Evolutionary conservation across 495 filamentous ascomycete species (phyloP).

Genomic region (Penicillium herquei): DNA sequence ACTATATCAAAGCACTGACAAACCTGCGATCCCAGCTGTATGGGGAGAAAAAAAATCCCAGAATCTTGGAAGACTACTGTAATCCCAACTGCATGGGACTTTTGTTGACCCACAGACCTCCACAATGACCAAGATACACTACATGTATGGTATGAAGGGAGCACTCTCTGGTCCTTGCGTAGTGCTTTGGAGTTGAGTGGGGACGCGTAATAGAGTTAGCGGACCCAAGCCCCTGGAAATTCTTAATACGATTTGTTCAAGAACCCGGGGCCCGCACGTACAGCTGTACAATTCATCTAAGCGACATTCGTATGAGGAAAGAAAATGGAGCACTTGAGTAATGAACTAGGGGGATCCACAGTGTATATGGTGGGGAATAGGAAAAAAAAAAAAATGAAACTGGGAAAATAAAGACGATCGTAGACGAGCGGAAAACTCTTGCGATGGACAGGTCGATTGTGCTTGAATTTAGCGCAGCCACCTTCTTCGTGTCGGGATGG

Average conservation of each 20-base stretch:
- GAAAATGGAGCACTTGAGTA: no score
- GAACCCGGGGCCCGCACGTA: background rate
- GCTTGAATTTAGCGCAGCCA: background rate
- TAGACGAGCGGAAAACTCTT: no score
- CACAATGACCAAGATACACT: background rate
- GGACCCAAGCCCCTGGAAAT: constrained; percentile 21
- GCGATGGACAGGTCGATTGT: background rate
- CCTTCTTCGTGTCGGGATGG: background rate
- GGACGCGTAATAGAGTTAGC: constrained; percentile 20
- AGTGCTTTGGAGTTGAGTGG: constrained; percentile 6
- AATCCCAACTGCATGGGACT: constrained; percentile 5
- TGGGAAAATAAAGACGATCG: no score
- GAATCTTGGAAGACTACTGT: background rate
- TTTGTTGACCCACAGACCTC: constrained; percentile 6
- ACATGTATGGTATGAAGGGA: background rate
- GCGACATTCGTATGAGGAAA: no score
- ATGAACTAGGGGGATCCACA: no score
- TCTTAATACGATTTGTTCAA: constrained; percentile 8
- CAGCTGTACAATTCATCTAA: no score
- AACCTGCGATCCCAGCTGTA: background rate
- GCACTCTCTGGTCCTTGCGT: constrained; percentile 9
- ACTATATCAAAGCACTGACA: background rate
- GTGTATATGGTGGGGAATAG: no score
- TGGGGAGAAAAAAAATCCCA: background rate
- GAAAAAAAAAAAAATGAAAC: no score